Conservation (phyloP, 352 stramenopile genomes). For the Pythium myriotylum region DNA sequence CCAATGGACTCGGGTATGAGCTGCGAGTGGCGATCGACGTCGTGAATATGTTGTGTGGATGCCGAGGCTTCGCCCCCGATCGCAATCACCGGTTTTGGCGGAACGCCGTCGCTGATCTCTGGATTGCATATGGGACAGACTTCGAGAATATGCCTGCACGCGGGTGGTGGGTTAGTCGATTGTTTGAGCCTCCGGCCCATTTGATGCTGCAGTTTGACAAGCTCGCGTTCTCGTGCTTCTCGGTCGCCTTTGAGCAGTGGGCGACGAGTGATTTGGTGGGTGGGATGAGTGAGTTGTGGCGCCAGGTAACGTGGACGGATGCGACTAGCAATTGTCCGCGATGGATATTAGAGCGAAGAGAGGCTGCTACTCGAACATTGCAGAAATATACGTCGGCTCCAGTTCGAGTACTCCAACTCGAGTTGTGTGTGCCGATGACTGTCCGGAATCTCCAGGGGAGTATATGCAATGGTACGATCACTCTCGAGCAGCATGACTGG, state of each 20-base stretch:
- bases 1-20: background rate
- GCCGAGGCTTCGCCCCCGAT: slow-evolving; percentile 1
- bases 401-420: background rate
- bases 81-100: slow-evolving; percentile 13
- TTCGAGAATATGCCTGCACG: too few species aligned
- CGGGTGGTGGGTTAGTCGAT: too few species aligned
- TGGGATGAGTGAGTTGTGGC: slow-evolving; percentile 1
- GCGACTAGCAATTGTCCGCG: background rate
- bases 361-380: background rate
- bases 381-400: too few species aligned
- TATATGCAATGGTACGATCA: too few species aligned
- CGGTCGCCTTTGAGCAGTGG: slow-evolving; percentile 4
- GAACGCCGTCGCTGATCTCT: slow-evolving; percentile 3
- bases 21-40: slow-evolving; percentile 11
- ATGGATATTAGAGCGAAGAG: background rate
- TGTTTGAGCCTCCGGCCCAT: background rate
- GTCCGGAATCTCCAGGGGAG: background rate
- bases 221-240: slow-evolving; percentile 4
- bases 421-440: slow-evolving; percentile 8
- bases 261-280: background rate
- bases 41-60: slow-evolving; percentile 12
- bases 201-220: slow-evolving; percentile 6
- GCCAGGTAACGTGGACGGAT: slow-evolving; percentile 4
- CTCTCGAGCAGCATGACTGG: too few species aligned
- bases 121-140: slow-evolving; percentile 5